Percentiles rank a stretch among this genome's conserved stretches.
These are phyloP conservation scores for Citrus inodora DNA, from an alignment of 345 rosid genomes.

Conservation along the genomic window DNA sequence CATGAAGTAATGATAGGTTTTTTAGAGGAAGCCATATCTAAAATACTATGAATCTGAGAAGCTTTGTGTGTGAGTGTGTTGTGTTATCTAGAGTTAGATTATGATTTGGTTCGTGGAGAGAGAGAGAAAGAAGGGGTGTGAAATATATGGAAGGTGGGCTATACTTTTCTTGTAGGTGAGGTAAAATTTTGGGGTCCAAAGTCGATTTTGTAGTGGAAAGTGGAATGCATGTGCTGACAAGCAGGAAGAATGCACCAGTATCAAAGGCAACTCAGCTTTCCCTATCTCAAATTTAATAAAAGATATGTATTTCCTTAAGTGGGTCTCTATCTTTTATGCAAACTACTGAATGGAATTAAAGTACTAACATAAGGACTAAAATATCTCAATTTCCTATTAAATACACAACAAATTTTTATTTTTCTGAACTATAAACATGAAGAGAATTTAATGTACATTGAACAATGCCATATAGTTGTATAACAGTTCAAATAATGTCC, in stretches of 20 bases:
- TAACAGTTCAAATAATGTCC: too few relatives aligned
- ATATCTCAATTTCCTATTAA: not conserved
- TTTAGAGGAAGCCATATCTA: not conserved
- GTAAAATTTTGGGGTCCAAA: slow-evolving; percentile 66
- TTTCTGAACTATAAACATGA: too few relatives aligned
- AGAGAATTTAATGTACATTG: too few relatives aligned
- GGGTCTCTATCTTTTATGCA: slow-evolving; percentile 60
- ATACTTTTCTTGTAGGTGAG: slow-evolving; percentile 75
- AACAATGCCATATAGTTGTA: too few relatives aligned
- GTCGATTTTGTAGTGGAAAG: slow-evolving; percentile 87
- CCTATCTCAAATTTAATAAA: slow-evolving; percentile 42
- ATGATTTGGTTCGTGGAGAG: slow-evolving; percentile 26
- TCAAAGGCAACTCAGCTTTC: slow-evolving; percentile 81
- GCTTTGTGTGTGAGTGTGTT: not conserved
- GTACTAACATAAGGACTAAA: slow-evolving; percentile 4
- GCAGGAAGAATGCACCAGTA: slow-evolving; percentile 57
- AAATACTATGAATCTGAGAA: slow-evolving; percentile 16
- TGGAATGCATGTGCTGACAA: slow-evolving; percentile 95
- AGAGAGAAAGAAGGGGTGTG: slow-evolving; percentile 22
- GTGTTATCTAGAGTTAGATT: slow-evolving; percentile 17
- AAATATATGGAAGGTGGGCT: slow-evolving; percentile 30
- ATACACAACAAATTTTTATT: not conserved
- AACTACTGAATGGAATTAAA: slow-evolving; percentile 4
- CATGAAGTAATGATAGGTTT: not conserved
- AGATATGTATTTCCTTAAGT: slow-evolving; percentile 41